Conservation (phyloP, 208 protist genomes). For the Phytomonas sp. region DNA sequence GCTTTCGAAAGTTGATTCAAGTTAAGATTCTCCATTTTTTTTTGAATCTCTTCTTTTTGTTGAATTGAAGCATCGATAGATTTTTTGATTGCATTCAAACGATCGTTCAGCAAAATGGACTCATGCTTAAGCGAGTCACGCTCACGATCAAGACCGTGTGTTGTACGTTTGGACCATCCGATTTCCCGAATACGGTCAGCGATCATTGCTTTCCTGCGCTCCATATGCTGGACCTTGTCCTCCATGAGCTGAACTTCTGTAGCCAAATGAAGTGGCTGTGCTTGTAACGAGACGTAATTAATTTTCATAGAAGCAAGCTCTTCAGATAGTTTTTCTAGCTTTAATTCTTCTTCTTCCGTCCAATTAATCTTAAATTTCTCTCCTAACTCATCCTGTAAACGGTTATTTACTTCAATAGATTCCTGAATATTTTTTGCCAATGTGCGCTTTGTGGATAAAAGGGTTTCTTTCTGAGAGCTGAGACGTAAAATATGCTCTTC, state of each 20-base stretch:
- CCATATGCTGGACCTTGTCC: conserved; percentile 53
- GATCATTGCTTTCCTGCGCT: conserved; percentile 39
- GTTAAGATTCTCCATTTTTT: conserved; percentile 34
- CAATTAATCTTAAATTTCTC: conserved; percentile 62
- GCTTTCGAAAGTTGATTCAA: conserved; percentile 25
- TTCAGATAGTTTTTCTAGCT: conserved; percentile 53
- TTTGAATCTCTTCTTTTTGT: conserved; percentile 38
- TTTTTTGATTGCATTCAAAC: conserved; percentile 32
- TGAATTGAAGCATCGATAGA: conserved; percentile 29
- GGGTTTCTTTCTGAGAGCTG: conserved; percentile 36
- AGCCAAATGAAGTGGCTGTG: conserved; percentile 34
- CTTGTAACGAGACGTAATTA: conserved; percentile 28
- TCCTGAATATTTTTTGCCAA: conserved; percentile 40
- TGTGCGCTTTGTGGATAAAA: conserved; percentile 25
- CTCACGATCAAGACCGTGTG: conserved; percentile 25
- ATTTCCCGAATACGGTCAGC: conserved; percentile 57
- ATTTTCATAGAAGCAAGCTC: conserved; percentile 29
- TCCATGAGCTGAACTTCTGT: conserved; percentile 69
- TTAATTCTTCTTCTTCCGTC: conserved; percentile 45
- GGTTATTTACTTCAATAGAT: conserved; percentile 18
- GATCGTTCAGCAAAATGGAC: conserved; percentile 28
- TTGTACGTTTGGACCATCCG: conserved; percentile 36
- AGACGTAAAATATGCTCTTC: conserved; percentile 34
- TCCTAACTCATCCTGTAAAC: conserved; percentile 38
- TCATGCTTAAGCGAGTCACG: conserved; percentile 44